Percentiles rank a stretch among this genome's conserved stretches.
These are phyloP conservation scores for Cenchrus americanus DNA, from an alignment of 176 grass and related monocot genomes.

Conservation along the genomic window DNA sequence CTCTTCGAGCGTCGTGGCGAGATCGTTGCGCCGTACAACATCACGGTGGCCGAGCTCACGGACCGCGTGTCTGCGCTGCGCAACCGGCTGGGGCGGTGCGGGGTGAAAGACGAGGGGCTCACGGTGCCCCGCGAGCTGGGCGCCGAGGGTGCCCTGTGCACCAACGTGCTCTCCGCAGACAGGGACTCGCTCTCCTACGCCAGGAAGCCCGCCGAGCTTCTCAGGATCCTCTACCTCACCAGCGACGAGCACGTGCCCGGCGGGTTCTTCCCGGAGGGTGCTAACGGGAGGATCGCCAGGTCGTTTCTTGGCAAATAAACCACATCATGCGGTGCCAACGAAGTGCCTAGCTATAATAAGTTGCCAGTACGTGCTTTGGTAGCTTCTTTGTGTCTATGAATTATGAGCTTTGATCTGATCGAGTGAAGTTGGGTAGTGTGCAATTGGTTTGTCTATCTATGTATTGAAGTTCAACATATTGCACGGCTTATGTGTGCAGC, in stretches of 20 bases:
- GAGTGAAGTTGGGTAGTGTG: neutral
- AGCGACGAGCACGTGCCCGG: conserved; percentile 56
- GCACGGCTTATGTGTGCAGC: neutral
- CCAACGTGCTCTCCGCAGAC: conserved; percentile 71
- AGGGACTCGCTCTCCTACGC: conserved; percentile 66
- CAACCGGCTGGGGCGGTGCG: conserved; percentile 61
- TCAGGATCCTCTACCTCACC: conserved; percentile 66
- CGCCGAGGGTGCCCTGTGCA: conserved; percentile 58
- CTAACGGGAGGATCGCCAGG: conserved; percentile 58
- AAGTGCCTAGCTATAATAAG: neutral
- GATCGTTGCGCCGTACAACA: conserved; percentile 52
- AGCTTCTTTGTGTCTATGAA: neutral
- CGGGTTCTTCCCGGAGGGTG: conserved; percentile 63
- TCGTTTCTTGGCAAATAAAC: conserved; percentile 26
- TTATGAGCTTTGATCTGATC: neutral
- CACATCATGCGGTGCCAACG: neutral
- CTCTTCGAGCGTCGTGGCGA: conserved; percentile 60
- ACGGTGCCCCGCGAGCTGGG: conserved; percentile 56
- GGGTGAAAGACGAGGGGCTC: conserved; percentile 81
- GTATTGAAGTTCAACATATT: neutral
- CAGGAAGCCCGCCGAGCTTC: conserved; percentile 62
- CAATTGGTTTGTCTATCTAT: neutral
- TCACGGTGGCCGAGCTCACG: conserved; percentile 80
- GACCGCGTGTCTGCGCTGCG: conserved; percentile 57
- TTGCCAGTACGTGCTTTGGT: neutral